Evolutionary conservation across 805 yeast species (phyloP).

Genomic region (Yarrowia keelungensis): DNA sequence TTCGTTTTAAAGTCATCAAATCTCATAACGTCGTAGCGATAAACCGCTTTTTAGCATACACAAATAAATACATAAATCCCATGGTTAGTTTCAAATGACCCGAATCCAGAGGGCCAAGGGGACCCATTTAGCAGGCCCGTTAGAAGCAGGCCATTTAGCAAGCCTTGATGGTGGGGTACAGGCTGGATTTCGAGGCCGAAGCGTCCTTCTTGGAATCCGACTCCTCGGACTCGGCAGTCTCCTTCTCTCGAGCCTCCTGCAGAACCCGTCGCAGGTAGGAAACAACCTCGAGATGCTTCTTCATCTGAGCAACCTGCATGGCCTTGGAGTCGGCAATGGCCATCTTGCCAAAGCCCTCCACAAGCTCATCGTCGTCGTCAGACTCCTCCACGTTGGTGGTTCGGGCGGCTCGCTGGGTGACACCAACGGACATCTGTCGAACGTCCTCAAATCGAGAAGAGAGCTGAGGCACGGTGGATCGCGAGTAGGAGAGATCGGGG

Average conservation of each 20-base stretch:
- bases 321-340: conserved; percentile 38
- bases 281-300: conserved; percentile 34
- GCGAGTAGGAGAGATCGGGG: conserved; percentile 35
- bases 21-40: conserved; percentile 39
- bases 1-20: conserved; percentile 16
- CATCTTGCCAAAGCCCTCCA: conserved; percentile 38
- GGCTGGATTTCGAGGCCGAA: conserved; percentile 29
- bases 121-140: too few species aligned
- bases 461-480: conserved; percentile 39
- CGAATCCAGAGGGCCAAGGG: background rate
- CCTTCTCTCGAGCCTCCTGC: conserved; percentile 27
- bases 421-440: conserved; percentile 33
- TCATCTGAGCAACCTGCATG: conserved; percentile 38
- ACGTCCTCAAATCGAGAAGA: conserved; percentile 37
- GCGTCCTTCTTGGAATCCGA: conserved; percentile 13
- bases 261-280: conserved; percentile 30
- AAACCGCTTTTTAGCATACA: conserved; percentile 38
- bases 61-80: conserved; percentile 38
- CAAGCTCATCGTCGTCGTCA: conserved; percentile 33
- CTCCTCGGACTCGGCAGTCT: background rate
- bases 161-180: conserved; percentile 38
- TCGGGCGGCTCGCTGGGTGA: conserved; percentile 37
- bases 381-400: conserved; percentile 30
- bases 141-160: conserved; percentile 6
- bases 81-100: conserved; percentile 30